These are phyloP conservation scores for Xylariaceae sp. DNA, from an alignment of 2,329 filamentous ascomycete genomes.

Conservation along the genomic window DNA sequence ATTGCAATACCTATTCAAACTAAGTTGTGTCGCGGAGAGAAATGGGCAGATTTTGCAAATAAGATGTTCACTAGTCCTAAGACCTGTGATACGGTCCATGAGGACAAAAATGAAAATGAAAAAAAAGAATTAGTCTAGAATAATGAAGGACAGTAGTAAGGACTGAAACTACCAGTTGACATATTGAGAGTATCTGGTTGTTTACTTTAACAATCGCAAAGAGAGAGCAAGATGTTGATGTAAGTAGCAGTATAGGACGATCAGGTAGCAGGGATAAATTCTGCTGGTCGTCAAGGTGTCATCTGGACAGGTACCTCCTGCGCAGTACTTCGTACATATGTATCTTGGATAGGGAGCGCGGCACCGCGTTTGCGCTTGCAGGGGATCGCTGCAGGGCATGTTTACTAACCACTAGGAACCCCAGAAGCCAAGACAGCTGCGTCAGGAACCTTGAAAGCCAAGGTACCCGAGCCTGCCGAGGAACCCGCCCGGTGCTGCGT, in stretches of 20 bases:
- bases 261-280: background rate
- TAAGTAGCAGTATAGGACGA: background rate
- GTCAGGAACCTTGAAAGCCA: background rate
- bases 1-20: conserved; percentile 16
- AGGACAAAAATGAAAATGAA: conserved; percentile 1
- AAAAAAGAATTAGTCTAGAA: conserved; percentile 4
- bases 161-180: background rate
- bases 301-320: too few species aligned
- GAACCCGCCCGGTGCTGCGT: too few species aligned
- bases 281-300: background rate
- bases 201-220: conserved; percentile 15
- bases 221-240: background rate
- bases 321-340: too few species aligned
- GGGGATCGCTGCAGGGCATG: conserved; percentile 18
- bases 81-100: conserved; percentile 7
- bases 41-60: conserved; percentile 9
- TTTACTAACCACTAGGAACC: background rate
- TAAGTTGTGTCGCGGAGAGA: conserved; percentile 7
- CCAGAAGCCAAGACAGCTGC: background rate
- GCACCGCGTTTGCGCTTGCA: conserved; percentile 23
- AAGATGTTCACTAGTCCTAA: conserved; percentile 7
- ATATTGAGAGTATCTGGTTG: background rate
- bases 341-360: too few species aligned
- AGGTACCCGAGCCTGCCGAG: background rate
- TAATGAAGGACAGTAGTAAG: background rate